Evolutionary conservation across 2,329 filamentous ascomycete genomes (phyloP), one percentile per base, ranked within the genome.

Genomic region (Nannizziopsis barbatae): DNA sequence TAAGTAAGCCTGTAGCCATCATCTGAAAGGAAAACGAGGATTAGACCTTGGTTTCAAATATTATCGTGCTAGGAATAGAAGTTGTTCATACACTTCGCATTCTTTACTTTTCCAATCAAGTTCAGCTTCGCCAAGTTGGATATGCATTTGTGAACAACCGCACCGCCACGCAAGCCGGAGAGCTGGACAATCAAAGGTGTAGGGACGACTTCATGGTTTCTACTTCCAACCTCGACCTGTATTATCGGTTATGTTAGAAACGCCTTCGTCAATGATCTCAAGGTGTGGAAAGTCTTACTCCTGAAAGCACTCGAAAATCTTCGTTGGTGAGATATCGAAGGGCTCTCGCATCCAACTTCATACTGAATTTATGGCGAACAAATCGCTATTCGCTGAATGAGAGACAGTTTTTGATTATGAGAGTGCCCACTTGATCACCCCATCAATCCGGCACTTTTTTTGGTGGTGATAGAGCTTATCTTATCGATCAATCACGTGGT

Each of bases 1-100:
- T 98, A 98, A 5, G 90, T 95, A 47, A 98, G 76, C 46, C 93
- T 82, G 70, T 98, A 98, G 53, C 92, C 92, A 61, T 98, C 92
- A 69, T 98, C 73, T 76, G 50, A 41, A 18, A 5, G 1, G 20
- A n/a, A 20, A 39, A 33, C 10, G 17, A 9, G 9, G 8, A 15
- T 12, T 31, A 45, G 57, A 40, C 27, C 22, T 35, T 5, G 17
- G n/a, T 12, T 35, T 20, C 31, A 42, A 43, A 15, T 33, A 17
- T 14, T 37, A 12, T 35, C 14, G 18, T 9, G 17, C 20, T 40
- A 12, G 17, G 5, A 9, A 20, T 41, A 12, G 33, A 40, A 18
- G 3, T 11, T 9, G 33, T 41, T 56, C 61, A 32, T 66, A 77
- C 74, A 98, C 66, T 87, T 90, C 54, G 90, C 86, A 66, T 96